phyloP scores from a whole-genome alignment of 139 green algal species.

The Coccomyxa sp. region DNA sequence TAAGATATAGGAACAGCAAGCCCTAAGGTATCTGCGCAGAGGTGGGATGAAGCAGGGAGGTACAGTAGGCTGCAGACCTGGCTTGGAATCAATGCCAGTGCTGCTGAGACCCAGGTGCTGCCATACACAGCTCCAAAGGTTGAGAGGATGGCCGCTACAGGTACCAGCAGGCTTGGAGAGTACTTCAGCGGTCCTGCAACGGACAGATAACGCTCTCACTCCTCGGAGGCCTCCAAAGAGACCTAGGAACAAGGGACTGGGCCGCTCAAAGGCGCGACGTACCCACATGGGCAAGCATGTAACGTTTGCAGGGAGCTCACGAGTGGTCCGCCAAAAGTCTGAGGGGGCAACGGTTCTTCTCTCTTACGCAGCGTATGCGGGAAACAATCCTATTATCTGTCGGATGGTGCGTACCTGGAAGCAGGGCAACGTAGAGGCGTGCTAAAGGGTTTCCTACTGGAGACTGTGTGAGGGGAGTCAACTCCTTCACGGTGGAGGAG shows the following conservation, averaged over 20 bases:
- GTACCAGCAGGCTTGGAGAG: conserved; percentile 24
- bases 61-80: no score
- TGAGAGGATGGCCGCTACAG: conserved; percentile 8
- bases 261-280: background rate
- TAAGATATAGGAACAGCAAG: no score
- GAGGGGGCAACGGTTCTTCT: background rate
- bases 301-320: background rate
- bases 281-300: background rate
- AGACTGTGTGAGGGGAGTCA: background rate
- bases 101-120: background rate
- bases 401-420: background rate
- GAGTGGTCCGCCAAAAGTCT: background rate
- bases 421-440: background rate
- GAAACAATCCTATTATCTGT: background rate
- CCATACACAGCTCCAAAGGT: conserved; percentile 12
- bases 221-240: background rate
- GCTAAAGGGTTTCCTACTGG: background rate
- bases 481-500: no score
- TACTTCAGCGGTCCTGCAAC: conserved; percentile 25
- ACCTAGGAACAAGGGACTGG: background rate
- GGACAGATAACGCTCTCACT: background rate
- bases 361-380: no score
- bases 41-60: no score
- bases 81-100: background rate
- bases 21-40: no score